Base-by-base conservation (phyloP, 768 basidiomycete species). In the Leccinum variicolor region DNA sequence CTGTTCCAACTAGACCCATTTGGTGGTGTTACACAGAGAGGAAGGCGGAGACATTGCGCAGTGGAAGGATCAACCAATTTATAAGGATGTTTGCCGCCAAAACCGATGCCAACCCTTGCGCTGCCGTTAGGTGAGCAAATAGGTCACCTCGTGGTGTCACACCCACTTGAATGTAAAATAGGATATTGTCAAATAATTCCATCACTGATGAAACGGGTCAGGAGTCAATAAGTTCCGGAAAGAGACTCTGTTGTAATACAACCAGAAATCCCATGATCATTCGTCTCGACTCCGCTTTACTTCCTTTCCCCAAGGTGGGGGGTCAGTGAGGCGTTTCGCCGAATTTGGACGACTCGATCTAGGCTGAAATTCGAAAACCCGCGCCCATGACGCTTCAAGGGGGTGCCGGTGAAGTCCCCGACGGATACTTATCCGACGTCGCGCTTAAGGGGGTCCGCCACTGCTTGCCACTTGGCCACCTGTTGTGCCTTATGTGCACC, bases 1-100 rank as follows among this genome's bases (percentile, higher is more conserved):
- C 66, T 41, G 57, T 19, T 1, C 68, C 63, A 11, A 68, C 66
- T 17, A n/a, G 50, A 36, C 48, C 36, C 63, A 67, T 67, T 39
- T 43, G 46, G 11, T 39, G 14, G 25, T 13, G 19, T 7, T 47
- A 26, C 21, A 29, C 21, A 28, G 36, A 53, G 54, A 53, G 25
- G 34, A 26, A 4, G 17, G 26, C 14, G 47, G 15, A 36, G 25
- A 6, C 17, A 17, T 50, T 43, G 31, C 9, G 31, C 17, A 6
- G 17, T 15, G 17, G 11, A 19, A 0, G 29, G 31, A 36, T 39
- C 50, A 53, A 47, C 47, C 47, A 61, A 69, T 67, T 67, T 67
- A 67, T 67, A 67, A 54, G 19, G 13, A 47, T 17, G n/a, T 34
- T 41, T 4, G n/a, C 50, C 52, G 56, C 50, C 52, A 19, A 43